Percentiles rank a stretch among this genome's conserved stretches.
phyloP scores from a whole-genome alignment of 306 rosid species.

The Glycine soja region DNA sequence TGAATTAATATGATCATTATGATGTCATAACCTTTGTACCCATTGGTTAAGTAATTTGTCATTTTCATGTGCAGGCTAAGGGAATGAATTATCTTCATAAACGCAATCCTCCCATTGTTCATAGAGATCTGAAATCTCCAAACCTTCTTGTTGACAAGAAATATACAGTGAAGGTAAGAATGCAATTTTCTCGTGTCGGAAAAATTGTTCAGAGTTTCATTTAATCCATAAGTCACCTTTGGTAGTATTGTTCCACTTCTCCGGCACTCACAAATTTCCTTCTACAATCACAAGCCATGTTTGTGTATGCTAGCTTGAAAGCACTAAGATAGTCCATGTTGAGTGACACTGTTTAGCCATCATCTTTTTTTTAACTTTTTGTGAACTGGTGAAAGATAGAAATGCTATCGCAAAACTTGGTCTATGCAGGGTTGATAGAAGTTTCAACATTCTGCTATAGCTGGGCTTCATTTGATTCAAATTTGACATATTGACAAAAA shows the following conservation, averaged over 20 bases:
- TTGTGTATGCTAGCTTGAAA: constrained; percentile 20
- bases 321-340: neutral
- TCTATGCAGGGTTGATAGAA: constrained; percentile 9
- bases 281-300: neutral
- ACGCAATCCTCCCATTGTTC: constrained; percentile 87
- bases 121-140: constrained; percentile 90
- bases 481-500: constrained; percentile 22
- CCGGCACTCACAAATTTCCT: neutral
- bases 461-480: neutral
- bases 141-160: constrained; percentile 91
- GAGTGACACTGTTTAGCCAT: neutral
- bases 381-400: constrained; percentile 8
- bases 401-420: neutral
- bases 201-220: neutral
- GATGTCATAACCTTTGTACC: neutral
- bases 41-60: constrained; percentile 30
- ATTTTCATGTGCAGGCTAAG: constrained; percentile 70
- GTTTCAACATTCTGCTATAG: neutral
- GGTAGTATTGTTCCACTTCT: constrained; percentile 30
- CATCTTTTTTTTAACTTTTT: constrained; percentile 2
- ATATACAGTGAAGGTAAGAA: constrained; percentile 78
- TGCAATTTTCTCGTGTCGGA: neutral
- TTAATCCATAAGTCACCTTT: neutral
- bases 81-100: constrained; percentile 96
- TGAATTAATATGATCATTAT: constrained; percentile 17